Evolutionary conservation across 2,329 filamentous ascomycete genomes (phyloP), one percentile per base, ranked within the genome.

Genomic region (Colletotrichum tabaci): DNA sequence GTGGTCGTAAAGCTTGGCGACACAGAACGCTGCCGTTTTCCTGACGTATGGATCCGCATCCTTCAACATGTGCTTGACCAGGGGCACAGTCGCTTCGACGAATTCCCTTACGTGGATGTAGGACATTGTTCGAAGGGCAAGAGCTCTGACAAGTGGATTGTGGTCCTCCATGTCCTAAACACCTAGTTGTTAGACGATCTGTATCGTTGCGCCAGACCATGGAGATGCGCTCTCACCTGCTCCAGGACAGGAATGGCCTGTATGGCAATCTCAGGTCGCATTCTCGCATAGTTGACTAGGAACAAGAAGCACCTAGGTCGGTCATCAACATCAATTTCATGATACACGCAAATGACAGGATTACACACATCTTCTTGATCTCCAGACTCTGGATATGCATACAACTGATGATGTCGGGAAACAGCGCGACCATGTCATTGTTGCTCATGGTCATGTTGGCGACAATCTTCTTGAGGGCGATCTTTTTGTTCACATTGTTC

Each of bases 361-460:
- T 60, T 10, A n/a, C 61, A 38, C 86, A 98, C 96, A 99, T 99
- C 88, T 99, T 99, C 89, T 99, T 99, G 84, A 99, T 98, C 84
- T 99, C 96, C 81, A 99, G 85, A 78, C 93, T 97, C 63, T 92
- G 93, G 74, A 99, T 94, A 77, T 94, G 91, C 96, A 99, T 99
- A 87, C 96, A 98, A 74, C 88, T 91, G 77, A 99, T 94, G 72
- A 99, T 93, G 80, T 99, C 96, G 21, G 96, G 95, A 77, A 99
- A 99, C 63, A 99, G 87, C 49, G 94, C 95, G 66, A 98, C 93
- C 96, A 99, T 99, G 83, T 99, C 96, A 80, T 98, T 99, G 85
- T 99, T 99, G 89, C 96, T 98, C 96, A 99, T 99, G 75, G 96
- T 99, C 96, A 99, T 99, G 82, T 99, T 99, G 81, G 96, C 96